Evolutionary conservation across 495 filamentous ascomycete genomes (phyloP).

Genomic region (Podospora pseudoanserina): DNA sequence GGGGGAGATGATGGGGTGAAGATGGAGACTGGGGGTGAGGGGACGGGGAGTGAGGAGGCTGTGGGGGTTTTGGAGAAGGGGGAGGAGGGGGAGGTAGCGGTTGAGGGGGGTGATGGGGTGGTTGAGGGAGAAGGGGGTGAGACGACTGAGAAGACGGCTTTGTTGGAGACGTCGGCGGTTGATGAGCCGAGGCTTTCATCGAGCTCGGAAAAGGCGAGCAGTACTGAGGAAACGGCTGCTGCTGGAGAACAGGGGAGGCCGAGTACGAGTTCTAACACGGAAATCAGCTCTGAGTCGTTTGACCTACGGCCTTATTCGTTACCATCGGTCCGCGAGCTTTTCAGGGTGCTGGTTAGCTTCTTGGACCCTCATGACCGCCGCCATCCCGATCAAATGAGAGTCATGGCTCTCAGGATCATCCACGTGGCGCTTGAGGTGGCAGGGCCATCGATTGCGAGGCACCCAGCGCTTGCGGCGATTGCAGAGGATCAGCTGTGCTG

Average conservation of each 20-base stretch:
- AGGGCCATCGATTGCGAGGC: slow-evolving; percentile 89
- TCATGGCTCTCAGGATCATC: slow-evolving; percentile 95
- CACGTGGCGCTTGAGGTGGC: slow-evolving; percentile 97
- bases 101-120: slow-evolving; percentile 37
- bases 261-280: slow-evolving; percentile 34
- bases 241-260: slow-evolving; percentile 26
- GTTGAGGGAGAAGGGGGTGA: slow-evolving; percentile 15
- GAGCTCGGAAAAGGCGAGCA: slow-evolving; percentile 38
- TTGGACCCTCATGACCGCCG: slow-evolving; percentile 88
- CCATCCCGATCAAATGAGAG: slow-evolving; percentile 89
- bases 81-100: slow-evolving; percentile 22
- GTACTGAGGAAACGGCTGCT: slow-evolving; percentile 22
- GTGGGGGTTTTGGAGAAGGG: slow-evolving; percentile 4
- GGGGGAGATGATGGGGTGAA: slow-evolving; percentile 73
- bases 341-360: slow-evolving; percentile 91
- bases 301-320: slow-evolving; percentile 85
- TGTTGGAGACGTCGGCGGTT: slow-evolving; percentile 37
- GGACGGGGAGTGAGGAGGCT: slow-evolving; percentile 45
- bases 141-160: slow-evolving; percentile 27
- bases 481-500: slow-evolving; percentile 93
- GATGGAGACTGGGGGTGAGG: slow-evolving; percentile 86
- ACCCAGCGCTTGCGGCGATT: slow-evolving; percentile 80
- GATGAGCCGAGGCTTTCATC: slow-evolving; percentile 47
- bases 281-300: slow-evolving; percentile 40
- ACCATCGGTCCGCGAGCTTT: slow-evolving; percentile 88